Conservation (phyloP, 2,329 filamentous ascomycete genomes). For the Penicillium olsonii region DNA sequence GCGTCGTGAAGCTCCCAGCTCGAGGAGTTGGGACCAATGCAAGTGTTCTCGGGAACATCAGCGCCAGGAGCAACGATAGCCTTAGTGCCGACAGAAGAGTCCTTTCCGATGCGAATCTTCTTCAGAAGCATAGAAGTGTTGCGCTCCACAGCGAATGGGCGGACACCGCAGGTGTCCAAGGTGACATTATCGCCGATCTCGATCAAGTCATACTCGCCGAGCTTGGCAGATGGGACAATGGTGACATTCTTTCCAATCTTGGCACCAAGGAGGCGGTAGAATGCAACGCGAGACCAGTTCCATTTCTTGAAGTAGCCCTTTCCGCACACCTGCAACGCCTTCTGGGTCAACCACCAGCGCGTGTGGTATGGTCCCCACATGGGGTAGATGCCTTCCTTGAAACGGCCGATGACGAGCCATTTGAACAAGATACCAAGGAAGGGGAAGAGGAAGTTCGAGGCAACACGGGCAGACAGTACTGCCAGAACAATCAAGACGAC, state of each 20-base stretch:
- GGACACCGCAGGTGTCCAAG: slow-evolving; percentile 51
- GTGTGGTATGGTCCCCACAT: slow-evolving; percentile 64
- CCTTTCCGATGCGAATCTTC: slow-evolving; percentile 52
- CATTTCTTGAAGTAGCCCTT: slow-evolving; percentile 31
- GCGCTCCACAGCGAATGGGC: slow-evolving; percentile 58
- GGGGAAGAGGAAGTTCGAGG: slow-evolving; percentile 46
- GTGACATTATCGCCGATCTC: slow-evolving; percentile 54
- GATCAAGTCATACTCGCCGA: slow-evolving; percentile 62
- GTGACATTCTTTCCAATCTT: slow-evolving; percentile 55
- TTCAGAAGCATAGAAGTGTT: slow-evolving; percentile 62
- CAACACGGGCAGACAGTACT: slow-evolving; percentile 46
- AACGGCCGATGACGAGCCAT: slow-evolving; percentile 58
- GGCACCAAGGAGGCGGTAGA: slow-evolving; percentile 56
- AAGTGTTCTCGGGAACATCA: slow-evolving; percentile 50
- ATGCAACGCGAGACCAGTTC: slow-evolving; percentile 45
- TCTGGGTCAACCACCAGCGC: slow-evolving; percentile 61
- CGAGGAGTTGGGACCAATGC: slow-evolving; percentile 59
- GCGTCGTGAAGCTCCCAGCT: slow-evolving; percentile 53
- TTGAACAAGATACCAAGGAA: slow-evolving; percentile 54
- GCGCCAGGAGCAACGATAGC: slow-evolving; percentile 56
- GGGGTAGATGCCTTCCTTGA: slow-evolving; percentile 56
- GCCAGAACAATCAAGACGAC: slow-evolving; percentile 52
- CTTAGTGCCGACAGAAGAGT: slow-evolving; percentile 51
- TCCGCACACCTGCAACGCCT: slow-evolving; percentile 53
- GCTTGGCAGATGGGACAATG: slow-evolving; percentile 43